These are phyloP conservation scores for Neurospora pannonica DNA, from an alignment of 495 filamentous ascomycete genomes.

Conservation along the genomic window DNA sequence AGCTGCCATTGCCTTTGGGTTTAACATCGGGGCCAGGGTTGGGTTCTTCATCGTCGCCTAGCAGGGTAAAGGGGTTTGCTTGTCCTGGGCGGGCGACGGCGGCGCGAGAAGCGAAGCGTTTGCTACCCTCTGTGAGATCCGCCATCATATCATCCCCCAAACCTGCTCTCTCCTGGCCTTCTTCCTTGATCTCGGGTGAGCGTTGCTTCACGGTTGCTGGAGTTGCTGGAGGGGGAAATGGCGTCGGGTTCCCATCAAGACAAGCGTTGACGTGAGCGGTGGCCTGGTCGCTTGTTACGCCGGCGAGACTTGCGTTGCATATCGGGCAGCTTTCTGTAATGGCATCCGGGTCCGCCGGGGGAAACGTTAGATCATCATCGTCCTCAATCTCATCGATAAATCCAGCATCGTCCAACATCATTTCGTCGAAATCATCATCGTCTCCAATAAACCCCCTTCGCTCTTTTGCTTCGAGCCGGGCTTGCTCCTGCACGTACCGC, in stretches of 20 bases:
- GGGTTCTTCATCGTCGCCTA: slow-evolving; percentile 16
- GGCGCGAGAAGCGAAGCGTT: slow-evolving; percentile 50
- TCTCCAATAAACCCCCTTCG: slow-evolving; percentile 9
- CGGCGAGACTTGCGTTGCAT: slow-evolving; percentile 54
- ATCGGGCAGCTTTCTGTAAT: slow-evolving; percentile 58
- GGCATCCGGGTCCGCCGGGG: slow-evolving; percentile 3
- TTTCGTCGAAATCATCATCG: slow-evolving; percentile 20
- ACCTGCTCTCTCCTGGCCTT: slow-evolving; percentile 4
- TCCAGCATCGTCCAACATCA: slow-evolving; percentile 7
- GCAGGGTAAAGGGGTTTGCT: slow-evolving; percentile 56
- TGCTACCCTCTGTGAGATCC: slow-evolving; percentile 33
- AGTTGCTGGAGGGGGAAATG: slow-evolving; percentile 27
- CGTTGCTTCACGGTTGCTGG: neutral
- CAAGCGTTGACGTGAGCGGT: slow-evolving; percentile 85
- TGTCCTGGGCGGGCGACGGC: slow-evolving; percentile 68
- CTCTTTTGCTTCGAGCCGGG: slow-evolving; percentile 45
- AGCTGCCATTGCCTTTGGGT: slow-evolving; percentile 18
- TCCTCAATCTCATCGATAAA: neutral
- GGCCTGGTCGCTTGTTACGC: slow-evolving; percentile 47
- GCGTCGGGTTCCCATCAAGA: slow-evolving; percentile 67
- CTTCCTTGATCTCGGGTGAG: neutral
- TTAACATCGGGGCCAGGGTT: neutral
- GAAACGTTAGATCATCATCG: neutral
- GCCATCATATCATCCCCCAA: slow-evolving; percentile 10
- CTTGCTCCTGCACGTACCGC: slow-evolving; percentile 54